These are phyloP conservation scores for Papiliotrema nemorosa DNA, from an alignment of 1,284 basidiomycete genomes.

Conservation along the genomic window DNA sequence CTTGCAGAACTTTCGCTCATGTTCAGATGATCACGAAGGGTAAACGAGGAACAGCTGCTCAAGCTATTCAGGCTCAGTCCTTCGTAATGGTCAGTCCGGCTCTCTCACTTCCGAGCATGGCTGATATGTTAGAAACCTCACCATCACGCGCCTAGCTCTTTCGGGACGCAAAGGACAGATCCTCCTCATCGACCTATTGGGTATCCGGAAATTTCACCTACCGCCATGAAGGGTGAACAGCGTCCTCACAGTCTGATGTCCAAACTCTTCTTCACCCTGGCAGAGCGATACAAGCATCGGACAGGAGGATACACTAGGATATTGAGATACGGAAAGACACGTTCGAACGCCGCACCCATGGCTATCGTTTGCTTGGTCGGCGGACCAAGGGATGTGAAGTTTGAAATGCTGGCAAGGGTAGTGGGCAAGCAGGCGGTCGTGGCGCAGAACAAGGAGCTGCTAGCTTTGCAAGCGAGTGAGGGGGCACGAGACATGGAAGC, in stretches of 20 bases:
- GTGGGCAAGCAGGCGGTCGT: slow-evolving; percentile 64
- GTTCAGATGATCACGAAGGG: slow-evolving; percentile 1
- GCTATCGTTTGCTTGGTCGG: slow-evolving; percentile 94
- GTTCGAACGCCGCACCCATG: slow-evolving; percentile 88
- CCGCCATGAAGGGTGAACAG: slow-evolving; percentile 37
- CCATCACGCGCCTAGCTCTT: slow-evolving; percentile 20
- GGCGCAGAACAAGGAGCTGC: too few relatives aligned
- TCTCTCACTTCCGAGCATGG: background rate
- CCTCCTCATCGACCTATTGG: slow-evolving; percentile 3
- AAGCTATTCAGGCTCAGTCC: background rate
- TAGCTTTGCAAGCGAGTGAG: slow-evolving; percentile 8
- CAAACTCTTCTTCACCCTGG: slow-evolving; percentile 77
- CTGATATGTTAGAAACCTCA: slow-evolving; percentile 16
- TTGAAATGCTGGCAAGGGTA: slow-evolving; percentile 77
- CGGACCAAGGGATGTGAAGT: slow-evolving; percentile 81
- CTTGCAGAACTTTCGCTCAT: slow-evolving; percentile 1
- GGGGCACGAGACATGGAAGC: too few relatives aligned
- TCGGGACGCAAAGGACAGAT: slow-evolving; percentile 6
- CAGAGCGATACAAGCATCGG: slow-evolving; percentile 74
- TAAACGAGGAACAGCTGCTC: background rate
- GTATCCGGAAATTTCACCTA: slow-evolving; percentile 9
- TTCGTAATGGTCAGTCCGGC: background rate
- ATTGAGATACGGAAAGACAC: slow-evolving; percentile 80
- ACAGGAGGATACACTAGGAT: slow-evolving; percentile 96
- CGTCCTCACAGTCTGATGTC: slow-evolving; percentile 59